Conservation (phyloP, 2,329 filamentous ascomycete species). For the Raffaelea deltoideospora region DNA sequence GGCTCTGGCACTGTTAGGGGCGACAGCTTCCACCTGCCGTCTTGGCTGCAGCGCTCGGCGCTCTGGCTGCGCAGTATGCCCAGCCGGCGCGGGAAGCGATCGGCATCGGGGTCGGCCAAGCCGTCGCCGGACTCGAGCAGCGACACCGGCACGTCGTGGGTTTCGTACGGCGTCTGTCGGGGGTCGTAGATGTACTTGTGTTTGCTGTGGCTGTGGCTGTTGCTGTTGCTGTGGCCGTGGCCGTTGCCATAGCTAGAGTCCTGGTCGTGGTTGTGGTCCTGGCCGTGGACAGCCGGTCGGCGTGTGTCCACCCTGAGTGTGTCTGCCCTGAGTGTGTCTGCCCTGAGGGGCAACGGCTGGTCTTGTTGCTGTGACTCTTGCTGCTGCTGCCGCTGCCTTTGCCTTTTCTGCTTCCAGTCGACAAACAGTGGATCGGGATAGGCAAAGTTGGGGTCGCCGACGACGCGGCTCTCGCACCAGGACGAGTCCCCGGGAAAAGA, state of each 20-base stretch:
- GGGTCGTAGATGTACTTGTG: constrained; percentile 4
- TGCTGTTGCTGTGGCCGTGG: background rate
- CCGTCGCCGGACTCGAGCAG: constrained; percentile 17
- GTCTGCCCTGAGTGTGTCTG: background rate
- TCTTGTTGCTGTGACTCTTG: too few relatives aligned
- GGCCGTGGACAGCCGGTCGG: background rate
- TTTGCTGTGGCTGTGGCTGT: background rate
- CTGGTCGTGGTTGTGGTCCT: background rate
- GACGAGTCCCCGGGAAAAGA: background rate
- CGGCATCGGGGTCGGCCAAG: constrained; percentile 7
- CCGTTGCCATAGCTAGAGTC: too few relatives aligned
- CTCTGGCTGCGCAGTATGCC: constrained; percentile 4
- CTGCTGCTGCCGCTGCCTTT: too few relatives aligned
- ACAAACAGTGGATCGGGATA: constrained; percentile 5
- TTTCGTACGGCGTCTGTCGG: too few relatives aligned
- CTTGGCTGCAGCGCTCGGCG: too few relatives aligned
- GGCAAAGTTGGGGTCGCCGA: constrained; percentile 6
- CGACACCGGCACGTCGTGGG: constrained; percentile 5
- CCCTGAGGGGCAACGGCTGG: constrained; percentile 1
- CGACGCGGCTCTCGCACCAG: background rate
- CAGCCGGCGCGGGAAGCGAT: too few relatives aligned
- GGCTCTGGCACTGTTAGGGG: too few relatives aligned
- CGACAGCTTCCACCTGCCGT: too few relatives aligned
- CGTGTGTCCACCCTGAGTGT: too few relatives aligned
- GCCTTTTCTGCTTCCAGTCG: too few relatives aligned